Conservation (phyloP, 2,329 filamentous ascomycete genomes). For the Fusarium guadeloupense region DNA sequence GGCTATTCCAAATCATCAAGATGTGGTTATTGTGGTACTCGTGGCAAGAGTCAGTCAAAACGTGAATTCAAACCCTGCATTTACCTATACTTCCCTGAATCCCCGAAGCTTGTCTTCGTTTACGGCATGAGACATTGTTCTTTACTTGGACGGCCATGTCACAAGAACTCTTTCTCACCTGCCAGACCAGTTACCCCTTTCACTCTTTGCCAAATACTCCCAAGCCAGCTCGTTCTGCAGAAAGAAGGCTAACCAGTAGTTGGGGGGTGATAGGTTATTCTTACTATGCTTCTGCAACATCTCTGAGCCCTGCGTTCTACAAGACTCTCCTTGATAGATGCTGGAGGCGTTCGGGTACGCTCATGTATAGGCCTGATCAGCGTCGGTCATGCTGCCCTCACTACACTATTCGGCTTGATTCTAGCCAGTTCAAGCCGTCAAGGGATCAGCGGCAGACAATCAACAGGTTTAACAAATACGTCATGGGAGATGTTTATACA, state of each 20-base stretch:
- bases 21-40: conserved; percentile 63
- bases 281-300: conserved; percentile 73
- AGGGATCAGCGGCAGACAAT: conserved; percentile 79
- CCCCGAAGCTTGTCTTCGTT: conserved; percentile 5
- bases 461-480: conserved; percentile 78
- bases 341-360: conserved; percentile 77
- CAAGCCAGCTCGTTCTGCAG: conserved; percentile 1
- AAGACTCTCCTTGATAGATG: conserved; percentile 77
- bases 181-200: background rate
- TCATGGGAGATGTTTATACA: conserved; percentile 74
- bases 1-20: conserved; percentile 62
- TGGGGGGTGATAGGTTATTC: conserved; percentile 66
- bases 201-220: background rate
- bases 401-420: conserved; percentile 82
- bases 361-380: conserved; percentile 83
- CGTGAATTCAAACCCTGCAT: conserved; percentile 46
- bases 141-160: conserved; percentile 6
- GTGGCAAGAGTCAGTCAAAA: conserved; percentile 61
- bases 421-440: conserved; percentile 69
- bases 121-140: conserved; percentile 4
- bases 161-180: conserved; percentile 12
- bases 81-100: background rate
- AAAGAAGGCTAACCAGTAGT: conserved; percentile 36
- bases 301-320: conserved; percentile 72
- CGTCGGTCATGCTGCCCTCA: conserved; percentile 88